Evolutionary conservation across 2,329 filamentous ascomycete genomes (phyloP).

Genomic region (Emmonsiellopsis sp.): DNA sequence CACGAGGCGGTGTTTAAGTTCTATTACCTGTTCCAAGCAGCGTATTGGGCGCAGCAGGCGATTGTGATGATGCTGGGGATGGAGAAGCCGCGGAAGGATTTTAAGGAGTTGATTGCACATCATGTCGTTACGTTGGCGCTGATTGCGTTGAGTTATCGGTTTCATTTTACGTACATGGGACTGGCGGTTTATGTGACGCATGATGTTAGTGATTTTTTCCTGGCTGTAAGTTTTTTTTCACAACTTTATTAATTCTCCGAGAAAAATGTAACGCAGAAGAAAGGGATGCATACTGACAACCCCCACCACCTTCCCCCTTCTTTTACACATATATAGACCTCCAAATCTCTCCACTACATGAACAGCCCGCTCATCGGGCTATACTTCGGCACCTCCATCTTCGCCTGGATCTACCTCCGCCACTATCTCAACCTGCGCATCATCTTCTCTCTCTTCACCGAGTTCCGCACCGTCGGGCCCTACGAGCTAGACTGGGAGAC

Average conservation of each 20-base stretch:
- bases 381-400: slow-evolving; percentile 77
- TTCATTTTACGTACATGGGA: slow-evolving; percentile 95
- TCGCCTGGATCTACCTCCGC: slow-evolving; percentile 79
- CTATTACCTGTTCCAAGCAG: slow-evolving; percentile 89
- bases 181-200: slow-evolving; percentile 89
- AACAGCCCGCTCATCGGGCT: slow-evolving; percentile 69
- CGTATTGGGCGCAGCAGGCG: slow-evolving; percentile 92
- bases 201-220: slow-evolving; percentile 91
- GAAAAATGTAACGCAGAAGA: too few species aligned
- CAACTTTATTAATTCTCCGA: background rate
- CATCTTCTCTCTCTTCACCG: slow-evolving; percentile 37
- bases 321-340: slow-evolving; percentile 49
- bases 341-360: slow-evolving; percentile 86
- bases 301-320: background rate
- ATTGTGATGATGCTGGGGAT: slow-evolving; percentile 78
- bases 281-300: background rate
- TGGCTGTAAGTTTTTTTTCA: slow-evolving; percentile 56
- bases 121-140: slow-evolving; percentile 81
- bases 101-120: slow-evolving; percentile 83
- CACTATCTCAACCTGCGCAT: slow-evolving; percentile 54
- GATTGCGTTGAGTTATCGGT: slow-evolving; percentile 81
- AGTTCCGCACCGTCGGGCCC: slow-evolving; percentile 40
- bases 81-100: slow-evolving; percentile 92
- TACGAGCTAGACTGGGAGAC: slow-evolving; percentile 42
- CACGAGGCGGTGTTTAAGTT: slow-evolving; percentile 81